These are phyloP conservation scores for Leishmania tarentolae DNA, from an alignment of 208 protist species.

Conservation along the genomic window DNA sequence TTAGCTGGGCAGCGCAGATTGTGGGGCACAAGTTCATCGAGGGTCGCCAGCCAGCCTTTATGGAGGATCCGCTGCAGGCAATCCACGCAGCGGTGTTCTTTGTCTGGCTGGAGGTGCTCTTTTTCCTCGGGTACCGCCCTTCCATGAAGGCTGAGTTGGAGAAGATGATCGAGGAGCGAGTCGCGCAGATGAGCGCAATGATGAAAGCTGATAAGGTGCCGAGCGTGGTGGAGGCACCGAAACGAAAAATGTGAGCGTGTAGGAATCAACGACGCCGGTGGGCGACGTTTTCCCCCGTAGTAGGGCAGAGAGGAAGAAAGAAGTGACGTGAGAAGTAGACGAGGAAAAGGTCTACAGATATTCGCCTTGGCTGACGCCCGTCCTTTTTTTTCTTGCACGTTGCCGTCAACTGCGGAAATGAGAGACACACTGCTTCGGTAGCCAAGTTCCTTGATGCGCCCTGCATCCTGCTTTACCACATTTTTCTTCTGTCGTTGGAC, in stretches of 20 bases:
- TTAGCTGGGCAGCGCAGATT: constrained; percentile 67
- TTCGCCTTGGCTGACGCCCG: not conserved
- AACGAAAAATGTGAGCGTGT: constrained; percentile 7
- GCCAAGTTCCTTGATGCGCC: not conserved
- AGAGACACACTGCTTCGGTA: too few species aligned
- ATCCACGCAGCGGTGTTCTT: constrained; percentile 68
- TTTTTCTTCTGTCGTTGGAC: not conserved
- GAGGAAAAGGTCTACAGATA: not conserved
- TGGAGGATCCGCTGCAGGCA: constrained; percentile 77
- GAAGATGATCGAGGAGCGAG: constrained; percentile 32
- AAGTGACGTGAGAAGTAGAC: not conserved
- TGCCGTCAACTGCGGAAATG: too few species aligned
- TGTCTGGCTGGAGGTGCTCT: constrained; percentile 82
- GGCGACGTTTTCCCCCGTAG: not conserved
- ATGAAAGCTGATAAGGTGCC: constrained; percentile 10
- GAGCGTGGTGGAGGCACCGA: not conserved
- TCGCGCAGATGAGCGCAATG: constrained; percentile 33
- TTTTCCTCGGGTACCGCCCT: constrained; percentile 65
- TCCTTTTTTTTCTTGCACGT: too few species aligned
- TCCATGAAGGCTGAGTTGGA: constrained; percentile 55
- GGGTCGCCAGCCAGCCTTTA: constrained; percentile 64
- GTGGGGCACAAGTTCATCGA: constrained; percentile 60
- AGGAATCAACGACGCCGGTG: too few species aligned
- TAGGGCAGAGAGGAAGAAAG: not conserved
- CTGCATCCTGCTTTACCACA: not conserved